Evolutionary conservation across 192 early-diverging fungal species (phyloP), one percentile per base, ranked within the genome.

Genomic region (Funneliformis geosporum): DNA sequence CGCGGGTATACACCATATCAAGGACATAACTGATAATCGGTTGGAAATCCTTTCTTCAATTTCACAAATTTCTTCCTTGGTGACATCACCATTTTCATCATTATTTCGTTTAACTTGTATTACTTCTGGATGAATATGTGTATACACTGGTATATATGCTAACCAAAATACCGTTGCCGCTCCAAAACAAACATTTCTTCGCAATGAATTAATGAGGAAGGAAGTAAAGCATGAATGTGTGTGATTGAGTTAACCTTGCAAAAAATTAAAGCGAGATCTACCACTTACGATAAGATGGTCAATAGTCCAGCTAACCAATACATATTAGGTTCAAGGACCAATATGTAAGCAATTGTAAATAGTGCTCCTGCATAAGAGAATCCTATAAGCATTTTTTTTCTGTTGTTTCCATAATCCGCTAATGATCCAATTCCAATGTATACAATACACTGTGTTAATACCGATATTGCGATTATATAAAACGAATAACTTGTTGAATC

Each of bases 101-200:
- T 18, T 2, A 40, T 55, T 21, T 55, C 18, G 50, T 55, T 50
- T 65, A 33, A n/a, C 64, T 12, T 82, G 70, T 2, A 81, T 68
- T 42, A 87, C 84, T 16, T 81, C 25, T 33, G 86, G 82, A 27
- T 85, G 85, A 50, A 84, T 78, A 46, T 82, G 83, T 10, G 82
- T 46, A 23, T 85, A 50, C 16, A 82, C 80, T 8, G 88, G 89
- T 78, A 90, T 80, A 77, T 87, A 90, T 43, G 86, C 85, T 11
- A 87, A 84, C 59, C 84, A 88, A 28, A 90, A 82, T 18, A 90
- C 89, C 71, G 74, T 81, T 46, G 80, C 73, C 23, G 85, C 83
- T 2, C 89, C 89, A 59, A 84, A 90, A 25, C 81, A 80, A 9
- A 90, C 73, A 67, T 83, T 86, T 7, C 79, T 75, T 27, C 8